Evolutionary conservation across 2,329 filamentous ascomycete genomes (phyloP).

Genomic region (Aspergillus pseudotamarii): DNA sequence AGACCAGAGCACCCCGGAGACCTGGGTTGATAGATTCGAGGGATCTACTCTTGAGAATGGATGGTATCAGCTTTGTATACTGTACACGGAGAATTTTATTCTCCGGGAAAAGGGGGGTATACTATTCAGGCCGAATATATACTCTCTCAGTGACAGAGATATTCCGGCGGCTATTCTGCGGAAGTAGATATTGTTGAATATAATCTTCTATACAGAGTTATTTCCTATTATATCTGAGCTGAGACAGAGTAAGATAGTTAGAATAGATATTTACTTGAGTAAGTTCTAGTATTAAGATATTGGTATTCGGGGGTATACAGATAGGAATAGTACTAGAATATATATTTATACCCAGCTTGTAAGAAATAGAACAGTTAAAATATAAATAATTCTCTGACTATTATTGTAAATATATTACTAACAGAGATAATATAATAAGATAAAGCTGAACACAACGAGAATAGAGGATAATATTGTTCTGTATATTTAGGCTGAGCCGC

Average conservation of each 20-base stretch:
- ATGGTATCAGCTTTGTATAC: slow-evolving; percentile 9
- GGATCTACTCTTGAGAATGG: neutral
- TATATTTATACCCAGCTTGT: slow-evolving; percentile 1
- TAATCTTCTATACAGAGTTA: slow-evolving; percentile 4
- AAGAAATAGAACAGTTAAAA: neutral
- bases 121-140: slow-evolving; percentile 7
- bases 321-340: neutral
- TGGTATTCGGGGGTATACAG: slow-evolving; percentile 1
- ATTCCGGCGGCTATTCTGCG: slow-evolving; percentile 5
- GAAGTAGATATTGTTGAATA: slow-evolving; percentile 10
- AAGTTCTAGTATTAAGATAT: slow-evolving; percentile 4
- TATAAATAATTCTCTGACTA: neutral
- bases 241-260: neutral
- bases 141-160: slow-evolving; percentile 7
- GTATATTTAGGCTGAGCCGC: neutral
- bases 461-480: neutral
- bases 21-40: slow-evolving; percentile 3
- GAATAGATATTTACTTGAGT: slow-evolving; percentile 3
- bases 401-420: neutral
- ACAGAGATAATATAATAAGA: neutral
- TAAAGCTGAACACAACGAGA: neutral
- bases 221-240: neutral
- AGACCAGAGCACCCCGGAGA: neutral
- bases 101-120: neutral
- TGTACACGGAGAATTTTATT: slow-evolving; percentile 4